Evolutionary conservation across 1,284 basidiomycete species (phyloP).

Genomic region (Ustilago bromivora): DNA sequence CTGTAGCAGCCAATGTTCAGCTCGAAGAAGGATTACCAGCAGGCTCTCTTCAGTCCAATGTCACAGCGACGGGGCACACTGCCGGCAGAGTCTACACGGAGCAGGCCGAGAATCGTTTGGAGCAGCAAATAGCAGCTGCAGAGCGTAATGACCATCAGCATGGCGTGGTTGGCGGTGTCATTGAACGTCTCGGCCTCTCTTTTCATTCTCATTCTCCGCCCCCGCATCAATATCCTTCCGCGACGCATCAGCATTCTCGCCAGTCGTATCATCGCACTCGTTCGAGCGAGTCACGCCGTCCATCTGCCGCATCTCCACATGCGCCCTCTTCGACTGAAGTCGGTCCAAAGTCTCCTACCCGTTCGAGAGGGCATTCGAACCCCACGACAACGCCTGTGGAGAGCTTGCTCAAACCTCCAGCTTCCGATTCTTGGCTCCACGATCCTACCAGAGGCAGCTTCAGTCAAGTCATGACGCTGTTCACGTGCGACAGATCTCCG

Average conservation of each 20-base stretch:
- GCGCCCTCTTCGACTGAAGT: background rate
- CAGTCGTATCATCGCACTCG: conserved; percentile 25
- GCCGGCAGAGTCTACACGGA: conserved; percentile 25
- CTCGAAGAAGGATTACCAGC: conserved; percentile 36
- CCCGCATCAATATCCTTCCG: conserved; percentile 14
- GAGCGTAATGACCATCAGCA: conserved; percentile 53
- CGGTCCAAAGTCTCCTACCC: background rate
- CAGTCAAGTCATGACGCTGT: conserved; percentile 26
- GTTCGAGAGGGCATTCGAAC: background rate
- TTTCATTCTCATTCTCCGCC: conserved; percentile 24
- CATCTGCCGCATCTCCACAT: conserved; percentile 5
- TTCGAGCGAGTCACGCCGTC: conserved; percentile 24
- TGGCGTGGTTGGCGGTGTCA: conserved; percentile 44
- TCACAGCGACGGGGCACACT: conserved; percentile 40
- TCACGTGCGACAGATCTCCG: conserved; percentile 35
- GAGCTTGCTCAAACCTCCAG: conserved; percentile 3
- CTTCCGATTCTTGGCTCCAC: conserved; percentile 32
- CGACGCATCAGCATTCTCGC: conserved; percentile 8
- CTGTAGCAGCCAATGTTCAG: conserved; percentile 40
- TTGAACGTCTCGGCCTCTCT: conserved; percentile 43
- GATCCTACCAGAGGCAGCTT: conserved; percentile 34
- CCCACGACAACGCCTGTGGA: background rate
- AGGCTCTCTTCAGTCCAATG: conserved; percentile 30
- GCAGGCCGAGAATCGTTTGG: conserved; percentile 41
- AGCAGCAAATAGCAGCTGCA: conserved; percentile 46